These are phyloP conservation scores for Plectosphaerella cucumerina DNA, from an alignment of 2,329 filamentous ascomycete species.

Conservation along the genomic window DNA sequence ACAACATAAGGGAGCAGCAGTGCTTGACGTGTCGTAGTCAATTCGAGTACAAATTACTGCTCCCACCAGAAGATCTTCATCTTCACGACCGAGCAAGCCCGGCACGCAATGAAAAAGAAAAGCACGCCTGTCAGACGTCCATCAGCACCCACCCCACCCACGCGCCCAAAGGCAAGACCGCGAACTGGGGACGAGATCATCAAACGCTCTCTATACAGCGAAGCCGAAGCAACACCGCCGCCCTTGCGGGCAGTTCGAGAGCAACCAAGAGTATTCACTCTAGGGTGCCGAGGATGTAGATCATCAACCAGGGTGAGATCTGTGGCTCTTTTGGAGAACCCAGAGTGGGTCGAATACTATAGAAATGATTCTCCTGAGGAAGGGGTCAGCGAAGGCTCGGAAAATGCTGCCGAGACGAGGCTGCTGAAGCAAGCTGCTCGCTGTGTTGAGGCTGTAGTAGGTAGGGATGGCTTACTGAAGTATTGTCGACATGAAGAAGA, in stretches of 20 bases:
- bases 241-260: slow-evolving; percentile 59
- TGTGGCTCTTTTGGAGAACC: slow-evolving; percentile 90
- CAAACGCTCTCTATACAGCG: slow-evolving; percentile 80
- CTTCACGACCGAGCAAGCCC: slow-evolving; percentile 46
- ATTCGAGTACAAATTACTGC: too few species aligned
- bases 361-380: slow-evolving; percentile 83
- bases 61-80: slow-evolving; percentile 32
- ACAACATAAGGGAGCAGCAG: too few species aligned
- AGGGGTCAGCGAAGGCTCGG: slow-evolving; percentile 10
- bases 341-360: slow-evolving; percentile 93
- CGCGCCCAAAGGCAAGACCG: slow-evolving; percentile 74
- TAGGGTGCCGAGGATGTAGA: slow-evolving; percentile 79
- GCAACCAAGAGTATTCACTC: slow-evolving; percentile 71
- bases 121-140: slow-evolving; percentile 80
- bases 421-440: background rate
- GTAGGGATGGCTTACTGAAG: slow-evolving; percentile 44
- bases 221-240: slow-evolving; percentile 38
- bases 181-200: slow-evolving; percentile 84
- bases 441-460: slow-evolving; percentile 11
- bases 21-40: too few species aligned
- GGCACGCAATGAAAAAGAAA: slow-evolving; percentile 53
- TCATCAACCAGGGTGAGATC: slow-evolving; percentile 96
- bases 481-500: slow-evolving; percentile 60
- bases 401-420: slow-evolving; percentile 15
- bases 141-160: slow-evolving; percentile 74